Evolutionary conservation across 208 protist species (phyloP).

Genomic region (Acanthamoeba rhysodes): DNA sequence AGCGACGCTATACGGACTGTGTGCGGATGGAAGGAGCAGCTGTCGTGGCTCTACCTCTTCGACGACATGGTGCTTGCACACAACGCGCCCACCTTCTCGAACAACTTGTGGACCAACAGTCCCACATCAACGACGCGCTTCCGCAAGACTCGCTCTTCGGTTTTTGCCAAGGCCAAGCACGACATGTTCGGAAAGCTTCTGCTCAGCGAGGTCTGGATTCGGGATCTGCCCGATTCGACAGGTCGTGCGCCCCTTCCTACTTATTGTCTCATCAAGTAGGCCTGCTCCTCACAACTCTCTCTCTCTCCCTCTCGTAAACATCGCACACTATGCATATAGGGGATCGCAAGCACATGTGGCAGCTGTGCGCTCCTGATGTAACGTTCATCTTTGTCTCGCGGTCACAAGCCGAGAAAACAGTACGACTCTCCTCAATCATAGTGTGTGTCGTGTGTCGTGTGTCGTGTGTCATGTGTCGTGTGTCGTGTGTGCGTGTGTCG

Average conservation of each 20-base stretch:
- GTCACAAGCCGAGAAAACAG: neutral
- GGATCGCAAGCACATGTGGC: neutral
- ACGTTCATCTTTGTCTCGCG: slow-evolving; percentile 3
- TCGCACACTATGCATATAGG: neutral
- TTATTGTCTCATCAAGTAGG: no score
- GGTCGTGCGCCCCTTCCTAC: neutral
- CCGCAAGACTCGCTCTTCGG: neutral
- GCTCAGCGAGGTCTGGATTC: neutral
- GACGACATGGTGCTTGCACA: slow-evolving; percentile 5
- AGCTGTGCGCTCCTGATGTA: neutral
- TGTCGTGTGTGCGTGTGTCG: no score
- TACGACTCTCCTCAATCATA: neutral
- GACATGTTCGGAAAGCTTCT: neutral
- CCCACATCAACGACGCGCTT: neutral
- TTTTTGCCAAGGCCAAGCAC: slow-evolving; percentile 23
- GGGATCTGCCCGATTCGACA: neutral
- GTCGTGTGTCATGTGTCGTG: no score
- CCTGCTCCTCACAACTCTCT: no score
- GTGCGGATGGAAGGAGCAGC: slow-evolving; percentile 47
- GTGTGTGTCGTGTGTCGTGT: no score
- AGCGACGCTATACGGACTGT: neutral
- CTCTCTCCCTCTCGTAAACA: no score
- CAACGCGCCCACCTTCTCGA: neutral
- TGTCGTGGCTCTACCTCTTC: slow-evolving; percentile 22
- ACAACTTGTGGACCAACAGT: neutral